Percentiles rank a stretch among this genome's conserved stretches.
Evolutionary conservation across 2,329 filamentous ascomycete genomes (phyloP).

Genomic region (Myriangium duriaei): DNA sequence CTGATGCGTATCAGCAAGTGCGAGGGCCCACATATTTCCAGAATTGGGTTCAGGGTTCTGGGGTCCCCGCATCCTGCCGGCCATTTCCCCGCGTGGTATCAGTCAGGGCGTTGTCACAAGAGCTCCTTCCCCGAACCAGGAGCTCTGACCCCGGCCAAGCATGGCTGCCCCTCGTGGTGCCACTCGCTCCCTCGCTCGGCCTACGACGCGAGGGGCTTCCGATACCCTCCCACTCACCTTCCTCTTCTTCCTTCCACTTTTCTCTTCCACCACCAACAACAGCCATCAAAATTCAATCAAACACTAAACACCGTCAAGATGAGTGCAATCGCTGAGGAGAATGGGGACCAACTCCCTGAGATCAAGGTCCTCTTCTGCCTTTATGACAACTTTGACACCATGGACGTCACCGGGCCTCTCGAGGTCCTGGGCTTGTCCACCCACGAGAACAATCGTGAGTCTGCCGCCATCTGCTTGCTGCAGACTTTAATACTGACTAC

Average conservation of each 20-base stretch:
- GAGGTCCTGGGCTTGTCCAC: conserved; percentile 44
- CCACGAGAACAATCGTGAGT: conserved; percentile 42
- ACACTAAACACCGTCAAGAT: conserved; percentile 26
- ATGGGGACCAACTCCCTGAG: conserved; percentile 22
- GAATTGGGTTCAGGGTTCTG: neutral
- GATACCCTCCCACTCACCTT: neutral
- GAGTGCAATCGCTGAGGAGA: conserved; percentile 37
- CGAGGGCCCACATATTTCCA: no score
- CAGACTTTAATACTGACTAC: conserved; percentile 1
- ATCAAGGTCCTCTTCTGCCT: conserved; percentile 51
- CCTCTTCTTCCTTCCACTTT: neutral
- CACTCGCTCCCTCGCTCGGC: neutral
- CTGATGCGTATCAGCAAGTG: no score
- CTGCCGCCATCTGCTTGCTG: conserved; percentile 14
- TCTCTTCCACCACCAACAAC: conserved; percentile 6
- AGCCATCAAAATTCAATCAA: conserved; percentile 11
- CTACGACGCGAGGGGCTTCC: neutral
- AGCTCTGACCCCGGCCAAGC: no score
- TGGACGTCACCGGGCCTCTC: conserved; percentile 46
- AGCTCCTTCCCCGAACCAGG: no score
- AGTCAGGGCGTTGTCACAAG: neutral
- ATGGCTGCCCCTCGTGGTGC: no score
- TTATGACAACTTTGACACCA: conserved; percentile 43
- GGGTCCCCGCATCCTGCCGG: neutral
- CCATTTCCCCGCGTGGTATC: neutral